Percentiles rank a stretch among this genome's conserved stretches.
These are phyloP conservation scores for Sphagnurus paluster DNA, from an alignment of 1,284 basidiomycete genomes.

Conservation along the genomic window DNA sequence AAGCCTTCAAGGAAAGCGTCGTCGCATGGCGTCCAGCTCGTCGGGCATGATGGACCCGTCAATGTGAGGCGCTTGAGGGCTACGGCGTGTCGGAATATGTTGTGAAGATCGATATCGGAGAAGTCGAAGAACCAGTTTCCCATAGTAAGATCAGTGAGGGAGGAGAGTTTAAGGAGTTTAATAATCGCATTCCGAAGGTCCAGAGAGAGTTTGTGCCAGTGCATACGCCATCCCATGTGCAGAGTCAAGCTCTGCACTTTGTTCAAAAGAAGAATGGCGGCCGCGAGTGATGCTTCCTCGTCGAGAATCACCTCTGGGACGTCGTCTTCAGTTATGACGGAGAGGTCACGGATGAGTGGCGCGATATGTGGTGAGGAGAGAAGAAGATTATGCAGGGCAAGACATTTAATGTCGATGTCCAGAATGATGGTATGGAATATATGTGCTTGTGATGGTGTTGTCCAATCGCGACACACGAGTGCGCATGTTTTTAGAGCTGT, in stretches of 20 bases:
- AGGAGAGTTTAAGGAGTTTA: not conserved
- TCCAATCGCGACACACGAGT: not conserved
- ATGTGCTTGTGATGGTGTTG: not conserved
- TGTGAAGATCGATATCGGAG: not conserved
- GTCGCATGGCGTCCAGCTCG: not conserved
- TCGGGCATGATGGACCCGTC: not conserved
- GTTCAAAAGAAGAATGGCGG: not conserved
- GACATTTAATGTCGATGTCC: not conserved
- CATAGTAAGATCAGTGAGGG: not conserved
- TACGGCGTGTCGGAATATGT: not conserved
- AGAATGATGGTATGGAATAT: not conserved
- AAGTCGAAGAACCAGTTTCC: not conserved
- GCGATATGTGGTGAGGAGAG: not conserved
- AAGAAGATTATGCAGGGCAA: not conserved
- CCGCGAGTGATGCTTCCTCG: not conserved
- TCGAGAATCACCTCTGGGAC: conserved; percentile 1
- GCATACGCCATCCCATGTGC: not conserved
- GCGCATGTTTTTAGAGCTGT: not conserved
- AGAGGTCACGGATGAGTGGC: not conserved
- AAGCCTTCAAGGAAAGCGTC: not conserved
- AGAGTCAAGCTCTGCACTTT: not conserved
- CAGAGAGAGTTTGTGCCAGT: not conserved
- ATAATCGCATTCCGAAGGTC: not conserved
- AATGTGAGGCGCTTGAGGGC: not conserved
- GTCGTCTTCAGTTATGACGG: not conserved